Percentiles rank a stretch among this genome's conserved stretches.
phyloP scores from a whole-genome alignment of 257 asterid genomes.

The Penstemon barbatus region DNA sequence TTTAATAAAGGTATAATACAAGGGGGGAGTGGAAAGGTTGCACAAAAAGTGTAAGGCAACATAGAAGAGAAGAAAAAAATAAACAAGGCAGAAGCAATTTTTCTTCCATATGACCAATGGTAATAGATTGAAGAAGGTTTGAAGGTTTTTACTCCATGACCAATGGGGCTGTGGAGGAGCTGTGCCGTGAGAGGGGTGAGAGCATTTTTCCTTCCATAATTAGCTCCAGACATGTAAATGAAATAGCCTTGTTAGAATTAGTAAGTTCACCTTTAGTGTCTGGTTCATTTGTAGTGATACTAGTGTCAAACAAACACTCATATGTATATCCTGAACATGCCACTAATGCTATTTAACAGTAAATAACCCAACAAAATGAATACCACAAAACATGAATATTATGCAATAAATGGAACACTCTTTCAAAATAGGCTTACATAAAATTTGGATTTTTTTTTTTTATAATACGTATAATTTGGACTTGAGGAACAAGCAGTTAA shows the following conservation, averaged over 20 bases:
- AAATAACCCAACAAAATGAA: background rate
- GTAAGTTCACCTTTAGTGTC: background rate
- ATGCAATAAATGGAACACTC: conserved; percentile 9
- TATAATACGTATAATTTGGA: background rate
- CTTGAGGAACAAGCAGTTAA: conserved; percentile 10
- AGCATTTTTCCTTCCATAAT: too few species aligned
- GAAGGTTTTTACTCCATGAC: too few species aligned
- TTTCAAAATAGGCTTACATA: background rate
- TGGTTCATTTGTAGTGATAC: background rate
- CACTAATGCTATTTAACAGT: background rate
- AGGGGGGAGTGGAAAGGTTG: too few species aligned
- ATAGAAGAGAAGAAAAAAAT: too few species aligned
- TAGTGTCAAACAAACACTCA: background rate
- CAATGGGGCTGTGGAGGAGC: background rate
- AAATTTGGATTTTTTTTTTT: background rate
- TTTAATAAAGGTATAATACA: too few species aligned
- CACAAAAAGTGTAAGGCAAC: too few species aligned
- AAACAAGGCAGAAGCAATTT: too few species aligned
- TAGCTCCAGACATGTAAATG: too few species aligned
- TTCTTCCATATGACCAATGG: too few species aligned
- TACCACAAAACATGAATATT: conserved; percentile 10
- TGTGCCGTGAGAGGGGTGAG: background rate
- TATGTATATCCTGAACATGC: background rate
- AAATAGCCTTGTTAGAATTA: background rate
- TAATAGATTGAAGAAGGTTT: too few species aligned